These are phyloP conservation scores for Coemansia sp. DNA, from an alignment of 192 early-diverging fungal species.

Conservation along the genomic window DNA sequence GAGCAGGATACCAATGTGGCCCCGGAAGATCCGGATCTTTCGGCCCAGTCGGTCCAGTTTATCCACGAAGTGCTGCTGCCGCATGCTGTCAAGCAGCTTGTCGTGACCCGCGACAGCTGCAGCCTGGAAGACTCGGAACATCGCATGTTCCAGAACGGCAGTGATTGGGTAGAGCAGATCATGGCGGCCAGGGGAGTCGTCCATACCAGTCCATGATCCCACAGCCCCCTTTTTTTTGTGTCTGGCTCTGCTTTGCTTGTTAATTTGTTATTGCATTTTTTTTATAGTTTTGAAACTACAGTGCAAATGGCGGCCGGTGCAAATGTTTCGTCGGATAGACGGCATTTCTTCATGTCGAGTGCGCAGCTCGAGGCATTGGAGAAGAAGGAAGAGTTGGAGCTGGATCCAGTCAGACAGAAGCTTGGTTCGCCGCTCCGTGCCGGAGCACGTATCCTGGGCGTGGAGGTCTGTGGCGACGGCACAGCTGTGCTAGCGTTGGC, in stretches of 20 bases:
- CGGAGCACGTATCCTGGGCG: slow-evolving; percentile 26
- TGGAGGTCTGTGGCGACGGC: slow-evolving; percentile 21
- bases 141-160: slow-evolving; percentile 20
- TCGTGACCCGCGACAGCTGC: slow-evolving; percentile 22
- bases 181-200: slow-evolving; percentile 23
- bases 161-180: slow-evolving; percentile 43
- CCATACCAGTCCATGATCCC: slow-evolving; percentile 26
- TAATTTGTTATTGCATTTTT: no score
- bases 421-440: slow-evolving; percentile 33
- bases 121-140: slow-evolving; percentile 29
- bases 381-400: slow-evolving; percentile 30
- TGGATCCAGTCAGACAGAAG: slow-evolving; percentile 34
- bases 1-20: neutral
- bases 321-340: slow-evolving; percentile 31
- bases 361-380: slow-evolving; percentile 47
- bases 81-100: slow-evolving; percentile 39
- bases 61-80: slow-evolving; percentile 44
- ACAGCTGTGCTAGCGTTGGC: slow-evolving; percentile 32
- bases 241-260: no score
- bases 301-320: no score
- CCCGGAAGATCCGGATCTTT: neutral
- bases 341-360: slow-evolving; percentile 48
- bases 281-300: no score
- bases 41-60: slow-evolving; percentile 15
- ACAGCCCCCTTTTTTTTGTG: slow-evolving; percentile 44